Percentiles rank a stretch among this genome's conserved stretches.
These are phyloP conservation scores for Apiotrichum sp. DNA, from an alignment of 1,284 basidiomycete species.

Conservation along the genomic window DNA sequence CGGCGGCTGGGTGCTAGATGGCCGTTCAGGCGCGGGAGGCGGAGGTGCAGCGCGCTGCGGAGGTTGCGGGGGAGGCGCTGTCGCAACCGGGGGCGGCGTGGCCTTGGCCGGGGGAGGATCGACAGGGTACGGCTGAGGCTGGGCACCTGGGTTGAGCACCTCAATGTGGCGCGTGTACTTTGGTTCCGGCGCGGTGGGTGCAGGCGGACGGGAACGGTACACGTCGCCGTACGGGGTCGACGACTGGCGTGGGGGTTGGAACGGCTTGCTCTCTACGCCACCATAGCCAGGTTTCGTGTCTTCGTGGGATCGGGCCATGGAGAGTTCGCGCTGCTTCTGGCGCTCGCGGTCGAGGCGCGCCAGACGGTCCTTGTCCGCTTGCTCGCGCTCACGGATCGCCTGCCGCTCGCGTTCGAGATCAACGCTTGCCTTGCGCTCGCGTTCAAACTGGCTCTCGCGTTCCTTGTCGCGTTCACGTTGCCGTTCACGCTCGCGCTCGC, in stretches of 20 bases:
- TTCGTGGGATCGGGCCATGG: constrained; percentile 6
- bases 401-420: constrained; percentile 2
- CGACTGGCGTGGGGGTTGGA: constrained; percentile 19
- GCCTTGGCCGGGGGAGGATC: background rate
- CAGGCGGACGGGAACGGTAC: constrained; percentile 8
- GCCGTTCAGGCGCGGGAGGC: constrained; percentile 19
- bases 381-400: constrained; percentile 1
- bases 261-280: constrained; percentile 16
- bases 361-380: constrained; percentile 7
- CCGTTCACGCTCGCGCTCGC: constrained; percentile 4
- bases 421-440: background rate
- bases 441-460: constrained; percentile 6
- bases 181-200: constrained; percentile 11
- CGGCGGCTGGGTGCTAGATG: constrained; percentile 13
- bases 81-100: constrained; percentile 1
- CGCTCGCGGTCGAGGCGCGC: constrained; percentile 9
- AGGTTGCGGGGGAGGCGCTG: constrained; percentile 1
- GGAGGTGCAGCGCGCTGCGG: constrained; percentile 27
- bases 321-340: constrained; percentile 7
- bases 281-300: constrained; percentile 1
- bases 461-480: constrained; percentile 6
- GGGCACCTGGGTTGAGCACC: constrained; percentile 29
- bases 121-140: constrained; percentile 5
- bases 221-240: constrained; percentile 15
- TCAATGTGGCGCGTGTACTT: constrained; percentile 30